Conservation (phyloP, 2,329 filamentous ascomycete species). For the Shiraia sp. region DNA sequence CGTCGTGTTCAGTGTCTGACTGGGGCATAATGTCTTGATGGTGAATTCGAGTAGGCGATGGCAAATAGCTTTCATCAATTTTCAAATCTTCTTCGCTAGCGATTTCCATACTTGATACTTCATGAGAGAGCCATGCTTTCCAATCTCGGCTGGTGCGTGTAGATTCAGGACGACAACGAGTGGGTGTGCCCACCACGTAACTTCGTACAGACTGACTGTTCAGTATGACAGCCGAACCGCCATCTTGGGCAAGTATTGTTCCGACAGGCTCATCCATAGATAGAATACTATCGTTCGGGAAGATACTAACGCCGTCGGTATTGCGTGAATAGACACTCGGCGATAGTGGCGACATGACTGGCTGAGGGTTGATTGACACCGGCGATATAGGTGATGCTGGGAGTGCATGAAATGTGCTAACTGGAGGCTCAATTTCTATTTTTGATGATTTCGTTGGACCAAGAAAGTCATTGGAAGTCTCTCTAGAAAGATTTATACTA, state of each 20-base stretch:
- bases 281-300: constrained; percentile 40
- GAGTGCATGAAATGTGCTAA: neutral
- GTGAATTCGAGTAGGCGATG: constrained; percentile 11
- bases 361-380: constrained; percentile 10
- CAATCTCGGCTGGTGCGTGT: constrained; percentile 48
- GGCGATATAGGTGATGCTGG: constrained; percentile 5
- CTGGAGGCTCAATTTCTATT: neutral
- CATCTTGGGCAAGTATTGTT: constrained; percentile 10
- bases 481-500: neutral
- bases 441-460: neutral
- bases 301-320: constrained; percentile 44
- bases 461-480: neutral
- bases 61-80: constrained; percentile 29
- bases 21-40: constrained; percentile 17
- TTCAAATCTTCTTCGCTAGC: constrained; percentile 30
- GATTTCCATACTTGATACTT: constrained; percentile 46
- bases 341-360: constrained; percentile 41
- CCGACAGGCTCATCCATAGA: constrained; percentile 23
- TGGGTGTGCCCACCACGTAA: constrained; percentile 44
- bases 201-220: constrained; percentile 50
- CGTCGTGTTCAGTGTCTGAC: constrained; percentile 32
- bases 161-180: constrained; percentile 24
- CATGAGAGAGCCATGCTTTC: constrained; percentile 52
- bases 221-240: constrained; percentile 48
- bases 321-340: constrained; percentile 54